Evolutionary conservation across 2,329 filamentous ascomycete species (phyloP).

Genomic region (Ophiostoma ulmi): DNA sequence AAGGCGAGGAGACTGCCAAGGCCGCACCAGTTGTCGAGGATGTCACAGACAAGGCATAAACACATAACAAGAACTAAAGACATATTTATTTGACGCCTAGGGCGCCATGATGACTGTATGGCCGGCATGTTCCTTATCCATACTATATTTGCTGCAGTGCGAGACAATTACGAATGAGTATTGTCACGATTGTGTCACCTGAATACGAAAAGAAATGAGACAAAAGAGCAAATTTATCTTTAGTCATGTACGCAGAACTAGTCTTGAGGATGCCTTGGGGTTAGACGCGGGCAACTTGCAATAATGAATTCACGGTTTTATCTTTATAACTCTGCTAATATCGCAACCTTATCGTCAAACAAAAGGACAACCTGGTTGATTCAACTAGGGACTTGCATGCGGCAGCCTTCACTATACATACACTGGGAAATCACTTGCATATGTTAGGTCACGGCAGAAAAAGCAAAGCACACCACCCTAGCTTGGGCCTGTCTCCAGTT

Average conservation of each 20-base stretch:
- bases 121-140: not conserved
- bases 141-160: not conserved
- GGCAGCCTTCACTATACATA: no score
- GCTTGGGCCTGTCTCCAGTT: slow-evolving; percentile 61
- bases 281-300: not conserved
- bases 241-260: not conserved
- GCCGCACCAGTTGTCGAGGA: slow-evolving; percentile 13
- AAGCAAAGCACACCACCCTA: slow-evolving; percentile 46
- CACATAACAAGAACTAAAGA: not conserved
- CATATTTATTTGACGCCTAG: not conserved
- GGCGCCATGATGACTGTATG: not conserved
- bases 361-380: no score
- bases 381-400: not conserved
- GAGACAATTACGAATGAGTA: no score
- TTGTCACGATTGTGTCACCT: no score
- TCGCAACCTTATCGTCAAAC: no score
- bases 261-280: not conserved
- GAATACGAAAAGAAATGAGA: no score
- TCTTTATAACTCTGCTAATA: not conserved
- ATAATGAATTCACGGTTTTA: not conserved
- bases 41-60: slow-evolving; percentile 22
- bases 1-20: slow-evolving; percentile 43
- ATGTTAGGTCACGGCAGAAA: not conserved
- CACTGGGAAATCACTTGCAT: not conserved
- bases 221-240: not conserved